Percentiles rank a stretch among this genome's conserved stretches.
Evolutionary conservation across 2,329 filamentous ascomycete genomes (phyloP).

Genomic region (Metarhizium rileyi): DNA sequence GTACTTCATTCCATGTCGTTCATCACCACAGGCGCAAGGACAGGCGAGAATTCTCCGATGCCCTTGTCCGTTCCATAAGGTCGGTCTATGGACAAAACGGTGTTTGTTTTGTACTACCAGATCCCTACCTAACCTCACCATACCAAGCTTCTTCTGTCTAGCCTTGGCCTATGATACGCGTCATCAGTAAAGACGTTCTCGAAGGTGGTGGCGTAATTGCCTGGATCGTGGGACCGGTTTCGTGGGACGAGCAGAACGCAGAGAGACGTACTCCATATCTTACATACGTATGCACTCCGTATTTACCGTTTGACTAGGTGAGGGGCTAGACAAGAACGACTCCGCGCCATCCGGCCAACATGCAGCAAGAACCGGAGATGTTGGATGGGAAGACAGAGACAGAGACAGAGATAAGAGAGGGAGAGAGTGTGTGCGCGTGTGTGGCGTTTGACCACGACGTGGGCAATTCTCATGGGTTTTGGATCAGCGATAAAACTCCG

Average conservation of each 20-base stretch:
- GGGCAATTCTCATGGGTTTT: neutral
- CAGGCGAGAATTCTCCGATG: neutral
- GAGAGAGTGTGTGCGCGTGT: neutral
- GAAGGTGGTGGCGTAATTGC: neutral
- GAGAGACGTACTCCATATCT: neutral
- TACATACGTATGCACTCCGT: too few species aligned
- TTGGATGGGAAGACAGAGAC: neutral
- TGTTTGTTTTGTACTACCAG: neutral
- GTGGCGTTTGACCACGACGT: neutral
- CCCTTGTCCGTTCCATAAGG: neutral
- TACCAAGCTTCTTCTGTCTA: neutral
- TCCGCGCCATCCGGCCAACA: neutral
- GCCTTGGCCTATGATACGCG: neutral
- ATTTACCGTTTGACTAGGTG: neutral
- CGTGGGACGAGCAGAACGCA: neutral
- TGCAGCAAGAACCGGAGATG: neutral
- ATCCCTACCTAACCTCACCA: neutral
- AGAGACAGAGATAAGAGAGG: neutral
- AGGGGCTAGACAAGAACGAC: neutral
- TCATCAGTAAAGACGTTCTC: neutral
- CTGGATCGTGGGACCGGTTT: neutral
- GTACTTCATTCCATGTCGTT: neutral
- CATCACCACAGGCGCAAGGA: too few species aligned
- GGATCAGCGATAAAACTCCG: neutral
- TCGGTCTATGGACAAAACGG: neutral